Conservation (phyloP, 805 yeast genomes). For the Wickerhamiella lipophila region DNA sequence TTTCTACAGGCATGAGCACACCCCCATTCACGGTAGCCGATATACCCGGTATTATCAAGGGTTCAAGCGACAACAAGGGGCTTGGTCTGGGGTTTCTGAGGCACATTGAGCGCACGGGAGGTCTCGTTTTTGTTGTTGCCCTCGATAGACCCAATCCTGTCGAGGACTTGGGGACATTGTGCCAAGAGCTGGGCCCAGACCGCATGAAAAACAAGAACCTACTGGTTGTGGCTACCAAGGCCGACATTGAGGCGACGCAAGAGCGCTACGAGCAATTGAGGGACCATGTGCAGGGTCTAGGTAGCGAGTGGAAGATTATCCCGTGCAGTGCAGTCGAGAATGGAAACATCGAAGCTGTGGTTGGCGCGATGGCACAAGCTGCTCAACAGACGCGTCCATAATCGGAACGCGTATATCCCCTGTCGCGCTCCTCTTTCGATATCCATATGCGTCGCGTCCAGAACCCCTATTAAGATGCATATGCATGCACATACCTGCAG, state of each 20-base stretch:
- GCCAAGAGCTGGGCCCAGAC: conserved; percentile 57
- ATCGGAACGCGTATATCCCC: background rate
- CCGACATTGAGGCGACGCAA: conserved; percentile 53
- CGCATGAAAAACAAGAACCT: conserved; percentile 50
- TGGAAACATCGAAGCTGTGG: conserved; percentile 60
- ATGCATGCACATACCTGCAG: background rate
- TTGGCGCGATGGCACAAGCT: conserved; percentile 49
- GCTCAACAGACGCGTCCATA: conserved; percentile 6
- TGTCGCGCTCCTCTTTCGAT: background rate
- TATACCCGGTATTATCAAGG: conserved; percentile 89
- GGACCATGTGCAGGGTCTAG: conserved; percentile 17
- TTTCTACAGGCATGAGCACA: conserved; percentile 41
- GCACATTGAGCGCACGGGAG: conserved; percentile 85
- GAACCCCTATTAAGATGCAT: background rate
- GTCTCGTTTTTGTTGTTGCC: conserved; percentile 75
- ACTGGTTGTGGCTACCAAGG: conserved; percentile 85
- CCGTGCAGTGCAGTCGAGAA: conserved; percentile 74
- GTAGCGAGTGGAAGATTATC: conserved; percentile 48
- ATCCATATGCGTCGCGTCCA: background rate
- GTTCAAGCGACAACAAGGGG: conserved; percentile 72
- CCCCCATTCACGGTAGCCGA: conserved; percentile 83
- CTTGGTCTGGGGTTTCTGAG: conserved; percentile 88
- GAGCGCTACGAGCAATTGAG: conserved; percentile 36
- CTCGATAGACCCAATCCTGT: conserved; percentile 57
- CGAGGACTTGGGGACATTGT: conserved; percentile 46